These are phyloP conservation scores for Hymenochaete sp. DNA, from an alignment of 1,284 basidiomycete genomes.

Conservation along the genomic window DNA sequence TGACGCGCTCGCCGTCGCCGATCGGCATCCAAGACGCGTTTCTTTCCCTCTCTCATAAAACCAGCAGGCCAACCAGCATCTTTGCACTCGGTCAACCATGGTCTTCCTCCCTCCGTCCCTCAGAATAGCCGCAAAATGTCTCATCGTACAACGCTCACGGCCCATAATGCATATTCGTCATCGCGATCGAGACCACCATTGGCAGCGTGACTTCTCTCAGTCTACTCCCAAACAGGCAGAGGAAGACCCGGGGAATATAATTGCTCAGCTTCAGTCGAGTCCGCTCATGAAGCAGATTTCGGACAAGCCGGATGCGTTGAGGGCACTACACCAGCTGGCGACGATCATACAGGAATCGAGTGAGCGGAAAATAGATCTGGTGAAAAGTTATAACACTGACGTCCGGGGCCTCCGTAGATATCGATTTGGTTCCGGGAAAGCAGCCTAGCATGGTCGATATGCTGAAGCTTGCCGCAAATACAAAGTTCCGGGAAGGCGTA, in stretches of 20 bases:
- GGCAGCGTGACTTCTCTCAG: conserved; percentile 28
- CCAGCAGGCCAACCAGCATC: neutral
- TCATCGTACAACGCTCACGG: conserved; percentile 10
- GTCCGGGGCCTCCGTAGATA: conserved; percentile 28
- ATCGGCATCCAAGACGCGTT: too few relatives aligned
- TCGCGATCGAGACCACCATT: conserved; percentile 13
- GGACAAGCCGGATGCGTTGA: conserved; percentile 40
- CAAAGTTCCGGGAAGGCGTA: conserved; percentile 42
- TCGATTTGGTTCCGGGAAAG: conserved; percentile 36
- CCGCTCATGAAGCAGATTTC: conserved; percentile 41
- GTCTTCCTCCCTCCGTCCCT: conserved; percentile 19
- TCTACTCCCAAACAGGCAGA: conserved; percentile 29
- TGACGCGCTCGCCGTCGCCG: neutral
- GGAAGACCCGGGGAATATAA: conserved; percentile 31
- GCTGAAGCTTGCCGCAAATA: conserved; percentile 42
- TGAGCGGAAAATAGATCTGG: conserved; percentile 28
- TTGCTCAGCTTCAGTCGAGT: conserved; percentile 21
- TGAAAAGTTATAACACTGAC: too few relatives aligned
- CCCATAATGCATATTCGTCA: conserved; percentile 9
- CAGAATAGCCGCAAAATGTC: conserved; percentile 15
- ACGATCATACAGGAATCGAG: conserved; percentile 44
- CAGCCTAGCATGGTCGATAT: conserved; percentile 44
- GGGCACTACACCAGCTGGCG: conserved; percentile 38
- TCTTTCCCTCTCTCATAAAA: too few relatives aligned
- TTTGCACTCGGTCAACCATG: conserved; percentile 3